These are phyloP conservation scores for Lactarius sp. DNA, from an alignment of 768 basidiomycete genomes.

Conservation along the genomic window DNA sequence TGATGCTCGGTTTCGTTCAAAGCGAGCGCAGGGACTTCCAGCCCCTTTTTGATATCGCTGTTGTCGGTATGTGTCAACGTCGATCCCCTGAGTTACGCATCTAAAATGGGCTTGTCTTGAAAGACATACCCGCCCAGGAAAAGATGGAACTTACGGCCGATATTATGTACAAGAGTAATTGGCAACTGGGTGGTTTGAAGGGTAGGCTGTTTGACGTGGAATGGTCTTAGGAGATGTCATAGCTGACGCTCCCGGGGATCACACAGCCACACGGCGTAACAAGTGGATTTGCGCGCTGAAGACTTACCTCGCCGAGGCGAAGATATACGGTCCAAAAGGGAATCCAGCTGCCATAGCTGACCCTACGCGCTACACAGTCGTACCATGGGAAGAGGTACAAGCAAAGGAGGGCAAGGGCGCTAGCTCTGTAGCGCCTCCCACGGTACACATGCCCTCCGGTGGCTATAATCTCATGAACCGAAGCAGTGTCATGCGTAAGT, in stretches of 20 bases:
- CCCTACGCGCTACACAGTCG: conserved; percentile 57
- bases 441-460: conserved; percentile 26
- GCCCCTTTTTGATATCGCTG: conserved; percentile 66
- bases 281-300: conserved; percentile 92
- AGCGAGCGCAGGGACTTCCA: conserved; percentile 69
- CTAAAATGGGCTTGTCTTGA: conserved; percentile 19
- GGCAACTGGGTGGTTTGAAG: conserved; percentile 73
- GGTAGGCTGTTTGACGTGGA: conserved; percentile 34
- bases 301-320: conserved; percentile 56
- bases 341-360: conserved; percentile 51
- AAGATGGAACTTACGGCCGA: conserved; percentile 73
- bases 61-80: conserved; percentile 44
- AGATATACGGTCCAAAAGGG: conserved; percentile 64
- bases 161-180: conserved; percentile 88
- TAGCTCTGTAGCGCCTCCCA: conserved; percentile 22
- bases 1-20: conserved; percentile 77
- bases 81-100: not conserved
- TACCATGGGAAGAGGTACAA: conserved; percentile 65
- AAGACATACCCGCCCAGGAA: conserved; percentile 75
- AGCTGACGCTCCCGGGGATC: not conserved
- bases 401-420: conserved; percentile 29
- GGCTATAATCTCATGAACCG: conserved; percentile 19
- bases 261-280: conserved; percentile 69
- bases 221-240: not conserved
- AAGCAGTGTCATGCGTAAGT: conserved; percentile 13